Percentiles rank a stretch among this genome's conserved stretches.
Conservation (phyloP, 495 filamentous ascomycete genomes). For the Podospora conica region DNA sequence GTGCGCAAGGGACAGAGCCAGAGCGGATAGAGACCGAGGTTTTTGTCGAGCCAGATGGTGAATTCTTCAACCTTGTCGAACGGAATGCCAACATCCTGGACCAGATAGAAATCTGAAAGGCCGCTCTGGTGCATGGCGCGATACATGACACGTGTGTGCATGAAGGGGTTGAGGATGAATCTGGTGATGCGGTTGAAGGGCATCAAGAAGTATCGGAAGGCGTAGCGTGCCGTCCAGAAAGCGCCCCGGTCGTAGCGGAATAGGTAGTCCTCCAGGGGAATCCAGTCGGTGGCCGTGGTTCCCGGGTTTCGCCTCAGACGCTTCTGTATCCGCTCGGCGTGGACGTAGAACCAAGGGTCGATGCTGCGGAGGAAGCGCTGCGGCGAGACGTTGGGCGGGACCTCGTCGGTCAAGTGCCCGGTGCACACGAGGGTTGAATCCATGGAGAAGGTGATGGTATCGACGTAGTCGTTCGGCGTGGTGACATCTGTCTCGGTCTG, state of each 20-base stretch:
- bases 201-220: slow-evolving; percentile 45
- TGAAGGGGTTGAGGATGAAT: slow-evolving; percentile 45
- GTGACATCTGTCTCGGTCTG: slow-evolving; percentile 15
- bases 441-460: slow-evolving; percentile 46
- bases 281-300: slow-evolving; percentile 13
- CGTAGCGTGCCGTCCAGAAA: slow-evolving; percentile 52
- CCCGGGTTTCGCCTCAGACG: background rate
- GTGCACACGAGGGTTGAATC: slow-evolving; percentile 45
- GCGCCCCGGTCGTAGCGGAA: slow-evolving; percentile 58
- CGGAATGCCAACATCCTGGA: slow-evolving; percentile 52
- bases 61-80: slow-evolving; percentile 36
- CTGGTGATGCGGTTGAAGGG: slow-evolving; percentile 51
- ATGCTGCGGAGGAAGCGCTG: slow-evolving; percentile 35
- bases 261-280: slow-evolving; percentile 50
- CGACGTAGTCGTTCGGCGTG: slow-evolving; percentile 39
- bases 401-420: slow-evolving; percentile 39
- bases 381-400: slow-evolving; percentile 24
- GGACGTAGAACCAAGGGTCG: slow-evolving; percentile 52
- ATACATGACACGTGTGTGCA: slow-evolving; percentile 55
- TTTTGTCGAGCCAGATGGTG: slow-evolving; percentile 33
- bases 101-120: slow-evolving; percentile 40
- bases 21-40: slow-evolving; percentile 44
- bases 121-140: slow-evolving; percentile 48
- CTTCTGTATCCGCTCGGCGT: slow-evolving; percentile 26
- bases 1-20: slow-evolving; percentile 51